Evolutionary conservation across 441 rosid species (phyloP), one percentile per base, ranked within the genome.

Genomic region (Pelargonium cotyledonis): DNA sequence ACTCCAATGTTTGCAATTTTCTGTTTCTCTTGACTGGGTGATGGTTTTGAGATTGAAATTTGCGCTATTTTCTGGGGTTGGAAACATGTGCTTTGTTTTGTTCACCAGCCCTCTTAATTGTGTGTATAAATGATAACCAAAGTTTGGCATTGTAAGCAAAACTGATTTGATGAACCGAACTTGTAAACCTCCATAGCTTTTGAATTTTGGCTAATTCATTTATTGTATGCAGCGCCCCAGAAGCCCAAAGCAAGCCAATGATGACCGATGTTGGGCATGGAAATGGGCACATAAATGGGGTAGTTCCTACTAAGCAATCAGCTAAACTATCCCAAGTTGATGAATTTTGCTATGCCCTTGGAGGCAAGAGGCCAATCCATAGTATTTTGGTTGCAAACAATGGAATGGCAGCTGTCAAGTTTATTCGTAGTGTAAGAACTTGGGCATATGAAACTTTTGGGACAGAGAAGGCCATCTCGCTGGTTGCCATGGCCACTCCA

Each of bases 401-500:
- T 84, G 99, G 98, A 80, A 95, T 95, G 99, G 99, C 99, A 15
- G 98, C 99, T 75, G 98, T 92, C 72, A 95, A 95, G 85, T 95
- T 95, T 75, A 95, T 95, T 15, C 94, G 99, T 29, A 92, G 99
- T 72, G 73, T 92, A 73, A 84, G 99, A 77, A 87, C 95, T 18
- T 95, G 99, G 99, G 97, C 99, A 65, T 95, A 92, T 65, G 99
- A 92, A 82, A 92, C 98, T 41, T 95, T 92, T 77, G 99, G 99
- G 72, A 80, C 95, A 0, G 99, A 95, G 76, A 95, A 85, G 79
- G 98, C 99, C 53, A 88, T 95, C 72, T 76, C 91, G 70, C 78
- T 95, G 96, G 99, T 87, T 15, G 98, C 98, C 68, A 95, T 95
- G 98, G 99, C 99, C n/a, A 95, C 99, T 35, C 97, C 99, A 26